Evolutionary conservation across 208 protist genomes (phyloP).

Genomic region (Crithidia bombi): DNA sequence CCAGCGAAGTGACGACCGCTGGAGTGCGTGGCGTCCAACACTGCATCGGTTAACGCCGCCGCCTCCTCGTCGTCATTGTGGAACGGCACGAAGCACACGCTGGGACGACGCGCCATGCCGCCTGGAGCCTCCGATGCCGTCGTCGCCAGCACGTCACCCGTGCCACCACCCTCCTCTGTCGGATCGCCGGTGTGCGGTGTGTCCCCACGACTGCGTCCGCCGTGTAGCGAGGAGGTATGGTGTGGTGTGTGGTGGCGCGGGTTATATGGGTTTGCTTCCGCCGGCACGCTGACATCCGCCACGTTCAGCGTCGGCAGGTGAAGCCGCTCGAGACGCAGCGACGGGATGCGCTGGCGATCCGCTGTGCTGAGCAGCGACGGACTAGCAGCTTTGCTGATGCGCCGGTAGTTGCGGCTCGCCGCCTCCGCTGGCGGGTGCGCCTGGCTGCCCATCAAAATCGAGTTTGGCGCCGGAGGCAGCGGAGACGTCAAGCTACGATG

Average conservation of each 20-base stretch:
- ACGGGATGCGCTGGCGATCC: too few relatives aligned
- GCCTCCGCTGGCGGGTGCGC: background rate
- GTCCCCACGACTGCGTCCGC: background rate
- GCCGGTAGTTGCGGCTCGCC: background rate
- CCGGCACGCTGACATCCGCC: background rate
- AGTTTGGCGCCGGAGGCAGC: background rate
- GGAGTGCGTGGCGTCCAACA: background rate
- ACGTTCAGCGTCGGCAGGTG: background rate
- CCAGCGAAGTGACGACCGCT: background rate
- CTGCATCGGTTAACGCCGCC: background rate
- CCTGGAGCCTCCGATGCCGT: too few relatives aligned
- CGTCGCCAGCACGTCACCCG: background rate
- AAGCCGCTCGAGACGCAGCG: background rate
- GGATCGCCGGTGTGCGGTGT: background rate
- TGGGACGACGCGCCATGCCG: conserved; percentile 6
- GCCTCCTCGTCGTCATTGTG: background rate
- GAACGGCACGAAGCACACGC: conserved; percentile 15
- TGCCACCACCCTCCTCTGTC: background rate
- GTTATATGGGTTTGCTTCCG: background rate
- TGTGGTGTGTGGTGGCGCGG: background rate
- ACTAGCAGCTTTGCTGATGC: background rate
- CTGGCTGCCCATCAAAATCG: background rate
- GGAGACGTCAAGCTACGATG: background rate
- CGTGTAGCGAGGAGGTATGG: background rate
- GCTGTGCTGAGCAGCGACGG: background rate